Evolutionary conservation across 2,329 filamentous ascomycete species (phyloP), one percentile per base, ranked within the genome.

Genomic region (Coniochaeta hoffmannii): DNA sequence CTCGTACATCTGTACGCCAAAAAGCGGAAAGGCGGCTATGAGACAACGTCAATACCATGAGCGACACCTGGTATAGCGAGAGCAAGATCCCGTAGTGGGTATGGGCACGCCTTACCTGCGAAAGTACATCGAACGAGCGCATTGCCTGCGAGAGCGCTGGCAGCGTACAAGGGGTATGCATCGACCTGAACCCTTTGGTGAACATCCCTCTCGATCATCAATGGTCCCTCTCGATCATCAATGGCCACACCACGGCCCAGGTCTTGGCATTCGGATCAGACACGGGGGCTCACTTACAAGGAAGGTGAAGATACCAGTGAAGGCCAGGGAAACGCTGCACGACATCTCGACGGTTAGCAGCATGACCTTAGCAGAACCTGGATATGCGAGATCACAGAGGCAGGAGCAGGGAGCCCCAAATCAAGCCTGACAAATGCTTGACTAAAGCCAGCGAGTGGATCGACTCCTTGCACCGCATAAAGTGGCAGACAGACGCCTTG

Each of bases 241-340:
- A 65, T 66, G 24, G 26, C 35, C 35, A 41, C 32, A 53, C 22
- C 34, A 44, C 19, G 36, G 17, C 34, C 32, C 35, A n/a, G 24
- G n/a, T 31, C 49, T 50, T 34, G 49, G 28, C 30, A 54, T 28
- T 46, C 41, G 41, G 24, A 28, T 46, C 41, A 51, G 30, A n/a
- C 28, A 51, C 8, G 36, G 36, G n/a, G 19, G 2, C n/a, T 28
- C 30, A 76, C 77, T 72, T 69, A 93, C 90, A 60, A 95, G 75
- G 72, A 95, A 96, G 12, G 90, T 95, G 70, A 96, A 96, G 61
- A 95, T 83, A 53, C 90, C 90, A 56, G 83, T 86, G 71, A 90
- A 97, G 30, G 88, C 83, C 56, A 95, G 80, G 58, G 96, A 80
- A 54, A 83, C 86, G 53, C 88, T 90, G 64, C 65, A 62, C 32